Base-by-base conservation (phyloP, 129 eudicot species). In the Escallonia herrerae region DNA sequence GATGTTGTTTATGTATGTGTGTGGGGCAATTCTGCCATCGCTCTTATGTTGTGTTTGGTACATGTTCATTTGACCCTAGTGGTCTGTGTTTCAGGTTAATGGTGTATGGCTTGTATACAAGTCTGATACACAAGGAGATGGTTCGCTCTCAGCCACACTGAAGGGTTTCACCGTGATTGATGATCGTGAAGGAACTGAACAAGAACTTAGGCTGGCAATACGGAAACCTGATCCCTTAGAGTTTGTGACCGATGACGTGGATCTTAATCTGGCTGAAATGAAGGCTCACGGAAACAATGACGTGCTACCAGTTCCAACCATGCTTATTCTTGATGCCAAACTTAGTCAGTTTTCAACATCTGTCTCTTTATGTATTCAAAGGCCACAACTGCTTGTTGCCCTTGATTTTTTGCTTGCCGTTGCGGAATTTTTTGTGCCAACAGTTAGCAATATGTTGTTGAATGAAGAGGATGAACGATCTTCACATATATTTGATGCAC, bases 301-400 rank as follows among this genome's bases (percentile, higher is more conserved):
- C 46, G 50, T 54, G 15, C 73, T 65, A 44, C 72, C 77, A 60
- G 79, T 73, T 66, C 96, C 96, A 44, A 77, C 98, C 43, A 93
- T 93, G 96, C 75, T 93, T 55, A 84, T 93, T 69, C 74, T 93
- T 43, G 98, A 93, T 82, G 91, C 91, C 56, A 93, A 72, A 67
- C 80, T 93, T 43, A 61, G 77, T 74, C 80, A 82, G 64, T 46
- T 67, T 47, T 77, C 86, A 37, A 85, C 98, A 53, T 77, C 74
- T 56, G 38, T 93, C 22, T 81, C 84, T 69, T 47, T 93, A 54
- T 82, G 95, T 60, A 75, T 93, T 61, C 98, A 93, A 69, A 78
- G 96, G 74, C 98, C 98, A 68, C 98, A 86, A 52, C 62, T 93
- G 84, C 98, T 93, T 63, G 98, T 93, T 71, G 96, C 98, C 71